Evolutionary conservation across 306 rosid genomes (phyloP), one percentile per base, ranked within the genome.

Genomic region (Herpetospermum pedunculosum): DNA sequence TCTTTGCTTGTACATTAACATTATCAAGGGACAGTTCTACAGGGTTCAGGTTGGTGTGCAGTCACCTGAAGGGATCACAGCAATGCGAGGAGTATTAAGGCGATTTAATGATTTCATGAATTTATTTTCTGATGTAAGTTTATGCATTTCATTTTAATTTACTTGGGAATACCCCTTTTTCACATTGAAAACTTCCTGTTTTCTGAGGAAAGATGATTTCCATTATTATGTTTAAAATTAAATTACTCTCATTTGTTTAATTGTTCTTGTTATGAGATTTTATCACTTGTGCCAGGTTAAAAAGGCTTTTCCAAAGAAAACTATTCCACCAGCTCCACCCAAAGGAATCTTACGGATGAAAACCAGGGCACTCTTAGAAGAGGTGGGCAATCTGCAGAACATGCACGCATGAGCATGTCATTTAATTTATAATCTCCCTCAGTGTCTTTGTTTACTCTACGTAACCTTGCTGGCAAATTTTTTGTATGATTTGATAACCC

Each of bases 11-110:
- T 18, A 49, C 57, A 9, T 81, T 91, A 84, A 91, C 94, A 86
- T 81, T 84, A 76, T 85, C 60, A 80, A 73, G 85, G 90, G 86
- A 83, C 99, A 95, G 99, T 95, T 95, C 87, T 95, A 91, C 92
- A 95, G 97, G 97, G 87, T 95, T 75, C 96, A 92, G 82, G 92
- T 95, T 83, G 97, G 96, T 75, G 71, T 95, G 74, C 99, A 95
- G 83, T 92, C 97, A 77, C 93, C 57, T 29, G 74, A 70, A 13
- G 74, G 74, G 58, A 75, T 85, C 77, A 92, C 99, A 47, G 79
- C 85, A 26, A 55, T 81, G 69, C 87, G 75, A 70, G 88, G 90
- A 83, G 84, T 89, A 57, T 83, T 87, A 64, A 87, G 99, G 87
- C 84, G 99, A 84, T 95, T 95, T 87, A 95, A 92, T 78, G 97